Conservation (phyloP, 208 protist genomes). For the Tritrichomonas foetus region DNA sequence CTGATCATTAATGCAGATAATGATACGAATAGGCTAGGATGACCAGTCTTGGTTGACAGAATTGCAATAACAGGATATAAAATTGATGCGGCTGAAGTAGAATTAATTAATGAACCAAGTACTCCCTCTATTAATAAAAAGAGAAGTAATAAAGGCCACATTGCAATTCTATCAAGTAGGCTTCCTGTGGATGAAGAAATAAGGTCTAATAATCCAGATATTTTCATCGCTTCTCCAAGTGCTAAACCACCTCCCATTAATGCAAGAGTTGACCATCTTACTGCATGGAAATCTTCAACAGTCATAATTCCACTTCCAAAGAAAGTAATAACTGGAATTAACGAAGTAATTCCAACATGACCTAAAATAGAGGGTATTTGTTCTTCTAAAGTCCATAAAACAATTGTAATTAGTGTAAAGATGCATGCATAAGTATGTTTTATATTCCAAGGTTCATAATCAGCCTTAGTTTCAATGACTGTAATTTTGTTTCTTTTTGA, state of each 20-base stretch:
- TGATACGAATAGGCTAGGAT: background rate
- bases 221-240: background rate
- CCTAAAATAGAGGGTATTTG: background rate
- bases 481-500: background rate
- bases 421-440: constrained; percentile 23
- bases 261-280: constrained; percentile 17
- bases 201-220: background rate
- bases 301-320: background rate
- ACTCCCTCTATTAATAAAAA: background rate
- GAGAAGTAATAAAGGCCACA: background rate
- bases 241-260: background rate
- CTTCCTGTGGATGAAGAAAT: background rate
- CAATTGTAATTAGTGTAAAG: background rate
- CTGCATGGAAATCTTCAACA: background rate
- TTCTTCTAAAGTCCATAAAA: background rate
- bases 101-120: constrained; percentile 4
- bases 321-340: constrained; percentile 5
- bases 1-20: background rate
- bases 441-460: background rate
- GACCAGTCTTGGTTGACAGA: background rate
- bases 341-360: background rate
- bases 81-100: background rate
- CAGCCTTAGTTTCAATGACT: background rate
- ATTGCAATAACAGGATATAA: constrained; percentile 19
- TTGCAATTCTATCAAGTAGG: background rate